Conservation (phyloP, 164 flowering plant species). For the Vitis labrusca region DNA sequence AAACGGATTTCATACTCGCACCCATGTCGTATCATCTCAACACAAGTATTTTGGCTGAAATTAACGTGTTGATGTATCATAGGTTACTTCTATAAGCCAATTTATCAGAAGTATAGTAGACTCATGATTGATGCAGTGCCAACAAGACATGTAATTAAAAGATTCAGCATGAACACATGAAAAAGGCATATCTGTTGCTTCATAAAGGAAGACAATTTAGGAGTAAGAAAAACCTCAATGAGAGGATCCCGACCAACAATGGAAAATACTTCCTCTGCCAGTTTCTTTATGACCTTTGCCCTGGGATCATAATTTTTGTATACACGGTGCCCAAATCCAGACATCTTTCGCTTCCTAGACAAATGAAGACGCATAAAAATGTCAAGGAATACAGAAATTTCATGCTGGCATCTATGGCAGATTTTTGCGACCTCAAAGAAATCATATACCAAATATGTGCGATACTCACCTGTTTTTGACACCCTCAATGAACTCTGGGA, state of each 20-base stretch:
- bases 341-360: constrained; percentile 92
- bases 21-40: no score
- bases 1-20: no score
- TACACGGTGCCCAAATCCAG: constrained; percentile 99
- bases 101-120: no score
- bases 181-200: not conserved
- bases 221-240: constrained; percentile 65
- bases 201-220: not conserved
- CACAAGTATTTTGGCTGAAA: no score
- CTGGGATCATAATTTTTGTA: constrained; percentile 99
- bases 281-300: constrained; percentile 87
- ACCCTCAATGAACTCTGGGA: constrained; percentile 95
- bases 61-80: no score
- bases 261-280: constrained; percentile 97
- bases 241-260: constrained; percentile 98
- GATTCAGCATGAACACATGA: not conserved
- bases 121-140: no score
- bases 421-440: no score
- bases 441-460: not conserved
- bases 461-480: constrained; percentile 75
- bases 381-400: not conserved
- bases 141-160: not conserved
- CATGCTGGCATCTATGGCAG: no score
- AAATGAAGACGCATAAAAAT: not conserved
- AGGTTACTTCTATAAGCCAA: no score